Evolutionary conservation across 2,329 filamentous ascomycete genomes (phyloP).

Genomic region (Mycogone perniciosa): DNA sequence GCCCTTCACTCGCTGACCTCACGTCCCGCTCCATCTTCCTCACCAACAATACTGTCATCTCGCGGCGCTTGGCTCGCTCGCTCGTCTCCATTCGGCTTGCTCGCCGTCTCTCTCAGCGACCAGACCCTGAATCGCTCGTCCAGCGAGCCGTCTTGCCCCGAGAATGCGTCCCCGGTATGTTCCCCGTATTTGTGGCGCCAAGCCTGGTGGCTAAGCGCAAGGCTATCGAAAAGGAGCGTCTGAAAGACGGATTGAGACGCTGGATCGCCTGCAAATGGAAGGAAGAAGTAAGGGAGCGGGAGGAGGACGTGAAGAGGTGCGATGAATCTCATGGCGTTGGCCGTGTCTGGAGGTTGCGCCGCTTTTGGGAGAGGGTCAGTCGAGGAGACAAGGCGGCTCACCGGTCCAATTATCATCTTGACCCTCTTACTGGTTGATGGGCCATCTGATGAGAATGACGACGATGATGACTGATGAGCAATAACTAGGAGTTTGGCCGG

Average conservation of each 20-base stretch:
- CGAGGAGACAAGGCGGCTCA: constrained; percentile 27
- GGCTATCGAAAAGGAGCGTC: constrained; percentile 57
- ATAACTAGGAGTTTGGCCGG: too few relatives aligned
- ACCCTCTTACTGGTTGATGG: neutral
- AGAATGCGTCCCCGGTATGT: constrained; percentile 51
- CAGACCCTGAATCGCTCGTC: constrained; percentile 54
- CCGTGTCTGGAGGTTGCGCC: constrained; percentile 54
- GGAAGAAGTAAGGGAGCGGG: constrained; percentile 44
- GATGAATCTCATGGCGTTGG: constrained; percentile 49
- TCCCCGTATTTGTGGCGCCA: constrained; percentile 44
- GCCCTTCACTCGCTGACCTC: constrained; percentile 56
- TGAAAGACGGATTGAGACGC: constrained; percentile 59
- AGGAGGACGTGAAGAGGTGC: constrained; percentile 40
- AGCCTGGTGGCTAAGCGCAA: constrained; percentile 56
- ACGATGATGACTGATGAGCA: neutral
- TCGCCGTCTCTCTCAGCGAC: constrained; percentile 53
- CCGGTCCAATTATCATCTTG: neutral
- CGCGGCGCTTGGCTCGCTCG: constrained; percentile 55
- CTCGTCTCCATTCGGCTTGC: constrained; percentile 61
- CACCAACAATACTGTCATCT: constrained; percentile 58
- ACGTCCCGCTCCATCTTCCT: constrained; percentile 60
- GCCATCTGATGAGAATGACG: neutral
- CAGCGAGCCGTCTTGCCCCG: constrained; percentile 57
- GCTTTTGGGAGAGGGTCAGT: constrained; percentile 60
- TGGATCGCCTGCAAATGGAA: constrained; percentile 59